Base-by-base conservation (phyloP, 768 basidiomycete species). In the Mycena crocata region DNA sequence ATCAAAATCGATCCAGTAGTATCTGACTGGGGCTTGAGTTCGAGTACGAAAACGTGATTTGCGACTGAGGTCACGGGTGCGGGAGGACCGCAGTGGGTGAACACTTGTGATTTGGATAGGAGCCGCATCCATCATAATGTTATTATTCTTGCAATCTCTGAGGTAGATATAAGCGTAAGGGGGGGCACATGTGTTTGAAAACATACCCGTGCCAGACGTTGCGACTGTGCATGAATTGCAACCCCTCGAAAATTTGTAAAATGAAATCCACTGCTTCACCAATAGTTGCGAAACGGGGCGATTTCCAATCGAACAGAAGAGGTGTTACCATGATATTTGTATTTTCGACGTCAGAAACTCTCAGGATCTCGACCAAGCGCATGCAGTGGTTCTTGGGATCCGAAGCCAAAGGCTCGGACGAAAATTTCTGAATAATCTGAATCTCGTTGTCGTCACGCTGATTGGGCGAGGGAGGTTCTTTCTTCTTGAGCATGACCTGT, bases 371-470 rank as follows among this genome's bases (percentile, higher is more conserved):
- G 26, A 67, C 57, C 0, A 78, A 24, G 1, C 74, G 75, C 15
- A 78, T 70, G 51, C 75, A 77, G 52, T 77, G 80, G 62, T 80
- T 80, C 2, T 60, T 52, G 3, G 76, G 67, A 34, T 80, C 67
- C 8, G 66, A 60, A 15, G 34, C 44, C 19, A 76, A 57, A 1
- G 64, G 57, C 21, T 67, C 64, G 0, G 63, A 64, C 5, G 73
- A 75, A 28, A 80, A 64, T 4, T 49, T 64, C 19, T 32, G 30
- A 39, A 50, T 24, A 15, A 64, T 57, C 5, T 42, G n/a, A 3
- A 32, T 24, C 26, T 64, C 63, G 24, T 12, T 2, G 71, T n/a
- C 57, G 48, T 73, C 70, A 9, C 51, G 30, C 21, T 56, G 45
- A 21, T 9, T 42, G 5, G 6, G 6, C 5, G 5, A 19, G 40